Conservation (phyloP, 2,329 filamentous ascomycete species). For the Aspergillus amoenus region DNA sequence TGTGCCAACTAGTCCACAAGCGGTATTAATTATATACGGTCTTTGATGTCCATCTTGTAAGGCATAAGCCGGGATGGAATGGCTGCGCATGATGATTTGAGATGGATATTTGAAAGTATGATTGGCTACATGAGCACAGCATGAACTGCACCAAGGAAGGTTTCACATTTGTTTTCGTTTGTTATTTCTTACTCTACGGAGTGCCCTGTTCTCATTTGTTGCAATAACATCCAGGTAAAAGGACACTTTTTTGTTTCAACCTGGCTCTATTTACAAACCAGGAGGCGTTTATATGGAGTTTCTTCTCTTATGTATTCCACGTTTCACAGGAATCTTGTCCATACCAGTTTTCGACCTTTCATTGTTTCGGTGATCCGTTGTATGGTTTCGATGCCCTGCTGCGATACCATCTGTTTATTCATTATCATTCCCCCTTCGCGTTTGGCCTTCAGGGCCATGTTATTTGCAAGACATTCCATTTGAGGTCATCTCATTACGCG, state of each 20-base stretch:
- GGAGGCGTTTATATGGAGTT: slow-evolving; percentile 13
- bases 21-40: neutral
- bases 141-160: slow-evolving; percentile 14
- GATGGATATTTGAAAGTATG: slow-evolving; percentile 22
- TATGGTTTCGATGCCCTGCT: slow-evolving; percentile 13
- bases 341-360: slow-evolving; percentile 8
- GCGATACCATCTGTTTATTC: slow-evolving; percentile 21
- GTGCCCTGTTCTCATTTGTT: neutral
- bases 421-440: slow-evolving; percentile 15
- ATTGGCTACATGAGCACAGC: slow-evolving; percentile 22
- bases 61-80: neutral
- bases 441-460: slow-evolving; percentile 13
- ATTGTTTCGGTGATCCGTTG: slow-evolving; percentile 12
- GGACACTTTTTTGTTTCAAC: slow-evolving; percentile 3
- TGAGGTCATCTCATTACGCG: slow-evolving; percentile 5
- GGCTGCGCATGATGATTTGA: slow-evolving; percentile 6
- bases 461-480: slow-evolving; percentile 7
- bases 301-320: slow-evolving; percentile 4
- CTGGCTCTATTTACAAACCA: neutral
- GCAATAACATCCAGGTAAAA: slow-evolving; percentile 5
- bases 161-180: slow-evolving; percentile 4
- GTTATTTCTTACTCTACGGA: slow-evolving; percentile 8
- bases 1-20: neutral
- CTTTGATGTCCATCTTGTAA: neutral
- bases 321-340: slow-evolving; percentile 11